phyloP scores from a whole-genome alignment of 2,329 filamentous ascomycete genomes.

The Didymella keratinophila region DNA sequence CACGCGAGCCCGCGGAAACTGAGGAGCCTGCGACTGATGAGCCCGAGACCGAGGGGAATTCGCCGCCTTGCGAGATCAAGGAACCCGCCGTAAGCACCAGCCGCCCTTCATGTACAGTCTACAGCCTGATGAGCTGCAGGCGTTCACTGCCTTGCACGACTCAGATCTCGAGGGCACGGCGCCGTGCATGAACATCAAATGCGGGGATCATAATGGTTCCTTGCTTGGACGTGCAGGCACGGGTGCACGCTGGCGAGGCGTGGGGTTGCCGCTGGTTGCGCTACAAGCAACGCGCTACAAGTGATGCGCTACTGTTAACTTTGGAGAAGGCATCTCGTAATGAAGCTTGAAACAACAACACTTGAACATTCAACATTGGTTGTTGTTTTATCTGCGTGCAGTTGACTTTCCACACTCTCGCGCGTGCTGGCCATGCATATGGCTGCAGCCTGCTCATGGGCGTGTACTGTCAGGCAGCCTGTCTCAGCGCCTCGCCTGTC shows the following conservation, averaged over 20 bases:
- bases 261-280: neutral
- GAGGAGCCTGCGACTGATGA: no score
- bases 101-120: neutral
- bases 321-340: conserved; percentile 15
- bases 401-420: no score
- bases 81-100: neutral
- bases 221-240: neutral
- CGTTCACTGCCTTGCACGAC: neutral
- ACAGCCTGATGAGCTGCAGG: neutral
- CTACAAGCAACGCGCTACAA: neutral
- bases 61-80: neutral
- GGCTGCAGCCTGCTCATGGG: neutral
- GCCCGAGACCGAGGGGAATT: neutral
- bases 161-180: neutral
- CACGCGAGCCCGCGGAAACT: neutral
- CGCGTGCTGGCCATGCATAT: neutral
- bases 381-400: no score
- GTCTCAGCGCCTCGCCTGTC: neutral
- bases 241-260: neutral
- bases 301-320: neutral
- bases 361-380: neutral
- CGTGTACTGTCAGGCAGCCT: neutral
- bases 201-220: neutral
- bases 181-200: neutral
- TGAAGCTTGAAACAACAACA: conserved; percentile 12